Conservation (phyloP, 2,329 filamentous ascomycete species). For the Lomentospora prolificans region DNA sequence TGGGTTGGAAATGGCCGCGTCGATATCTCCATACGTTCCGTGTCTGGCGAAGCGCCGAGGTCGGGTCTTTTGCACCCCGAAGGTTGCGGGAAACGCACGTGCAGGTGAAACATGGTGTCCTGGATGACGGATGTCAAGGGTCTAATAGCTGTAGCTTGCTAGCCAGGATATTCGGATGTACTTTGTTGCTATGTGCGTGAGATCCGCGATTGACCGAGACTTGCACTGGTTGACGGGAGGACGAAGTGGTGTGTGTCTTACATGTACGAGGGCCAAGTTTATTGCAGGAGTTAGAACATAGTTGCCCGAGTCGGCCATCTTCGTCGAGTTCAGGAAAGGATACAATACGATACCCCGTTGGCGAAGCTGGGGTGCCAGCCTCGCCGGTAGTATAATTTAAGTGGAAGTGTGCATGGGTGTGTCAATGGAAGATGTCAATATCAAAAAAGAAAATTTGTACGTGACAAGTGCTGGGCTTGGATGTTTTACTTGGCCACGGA, state of each 20-base stretch:
- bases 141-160: background rate
- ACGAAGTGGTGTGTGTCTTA: background rate
- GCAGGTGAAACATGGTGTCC: background rate
- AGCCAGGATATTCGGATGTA: background rate
- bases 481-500: background rate
- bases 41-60: constrained; percentile 8
- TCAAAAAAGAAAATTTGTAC: background rate
- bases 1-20: background rate
- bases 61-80: background rate
- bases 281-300: background rate
- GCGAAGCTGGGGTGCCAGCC: no score
- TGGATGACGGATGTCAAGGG: background rate
- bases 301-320: no score
- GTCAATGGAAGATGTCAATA: background rate
- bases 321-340: no score
- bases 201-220: background rate
- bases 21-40: background rate
- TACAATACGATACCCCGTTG: background rate
- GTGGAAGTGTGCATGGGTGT: background rate
- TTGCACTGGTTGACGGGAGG: no score
- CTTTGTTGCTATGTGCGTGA: background rate
- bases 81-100: background rate
- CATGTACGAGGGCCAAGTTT: background rate
- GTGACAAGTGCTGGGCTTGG: background rate
- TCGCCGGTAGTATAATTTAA: no score